Base-by-base conservation (phyloP, 2,329 filamentous ascomycete genomes). In the Aspergillus fumigatus region DNA sequence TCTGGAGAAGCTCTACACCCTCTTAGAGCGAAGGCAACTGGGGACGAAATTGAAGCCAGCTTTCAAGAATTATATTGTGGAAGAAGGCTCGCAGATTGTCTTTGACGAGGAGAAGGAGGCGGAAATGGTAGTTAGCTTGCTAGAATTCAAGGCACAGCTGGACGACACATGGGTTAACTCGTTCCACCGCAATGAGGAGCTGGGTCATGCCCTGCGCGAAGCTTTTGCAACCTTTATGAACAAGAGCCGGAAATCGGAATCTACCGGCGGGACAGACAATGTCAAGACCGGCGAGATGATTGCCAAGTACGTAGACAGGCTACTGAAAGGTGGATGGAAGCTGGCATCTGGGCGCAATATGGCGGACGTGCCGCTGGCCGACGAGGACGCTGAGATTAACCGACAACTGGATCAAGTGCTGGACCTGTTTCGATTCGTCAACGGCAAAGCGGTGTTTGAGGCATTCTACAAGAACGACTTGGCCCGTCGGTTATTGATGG, bases 401-500 rank as follows among this genome's bases (percentile, higher is more conserved):
- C 85, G 88, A 40, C 94, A 97, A 70, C 81, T 99, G 10, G 92
- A 99, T 65, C 89, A 95, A 69, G 92, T 90, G 0, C 80, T 99
- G 2, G 93, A 97, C 72, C 80, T 99, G 4, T 99, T 99, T 82
- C 86, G 95, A 4, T 97, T 97, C 72, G 90, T 99, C 35, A 88
- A 97, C 69, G 94, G 94, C 62, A 99, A 99, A 73, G 93, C 95
- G 54, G 90, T 97, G 0, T 99, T 99, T 61, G 94, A 99, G 72
- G 93, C 94, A 1, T 99, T 99, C 71, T 99, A 99, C 82, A 99
- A 99, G 79, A 96, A 94, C 68, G 94, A 97, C 69, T 82, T 99
- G 51, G 93, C 95, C 1, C 84, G 92, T 17, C 84, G 94, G 49
- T 77, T 99, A 45, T 81, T 99, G 54, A 92, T 97, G 90, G 88